phyloP scores from a whole-genome alignment of 2,329 filamentous ascomycete species.

The Westerdykella aurantiaca region DNA sequence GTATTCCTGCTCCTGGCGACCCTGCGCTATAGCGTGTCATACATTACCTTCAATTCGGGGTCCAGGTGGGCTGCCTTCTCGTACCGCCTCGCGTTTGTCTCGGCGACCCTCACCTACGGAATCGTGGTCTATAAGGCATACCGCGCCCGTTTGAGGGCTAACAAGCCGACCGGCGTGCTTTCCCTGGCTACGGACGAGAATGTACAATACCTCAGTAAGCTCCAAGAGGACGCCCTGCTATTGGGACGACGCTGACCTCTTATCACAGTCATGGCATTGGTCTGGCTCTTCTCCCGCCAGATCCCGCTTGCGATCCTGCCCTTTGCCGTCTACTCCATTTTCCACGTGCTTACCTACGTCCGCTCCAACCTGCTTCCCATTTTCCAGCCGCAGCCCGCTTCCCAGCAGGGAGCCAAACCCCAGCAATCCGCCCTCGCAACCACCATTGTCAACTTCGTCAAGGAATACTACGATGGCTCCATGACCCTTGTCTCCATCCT shows the following conservation, averaged over 20 bases:
- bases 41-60: conserved; percentile 82
- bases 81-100: conserved; percentile 85
- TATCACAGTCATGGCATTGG: conserved; percentile 72
- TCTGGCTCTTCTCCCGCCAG: conserved; percentile 91
- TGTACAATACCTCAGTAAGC: conserved; percentile 90
- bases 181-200: conserved; percentile 83
- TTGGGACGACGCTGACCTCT: conserved; percentile 12
- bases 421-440: conserved; percentile 65
- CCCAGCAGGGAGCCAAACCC: conserved; percentile 49
- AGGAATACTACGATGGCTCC: conserved; percentile 93
- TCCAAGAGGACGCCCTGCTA: conserved; percentile 1
- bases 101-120: conserved; percentile 87
- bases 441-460: conserved; percentile 85
- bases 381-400: conserved; percentile 60
- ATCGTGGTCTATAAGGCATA: conserved; percentile 99
- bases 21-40: conserved; percentile 76
- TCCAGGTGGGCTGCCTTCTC: conserved; percentile 70
- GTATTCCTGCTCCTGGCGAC: conserved; percentile 78
- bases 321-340: conserved; percentile 94
- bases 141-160: conserved; percentile 73
- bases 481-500: conserved; percentile 89
- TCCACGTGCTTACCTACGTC: conserved; percentile 96
- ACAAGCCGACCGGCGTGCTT: conserved; percentile 58
- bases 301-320: conserved; percentile 86
- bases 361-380: conserved; percentile 90